These are phyloP conservation scores for Candida sanyaensis DNA, from an alignment of 1,139 yeast genomes.

Conservation along the genomic window DNA sequence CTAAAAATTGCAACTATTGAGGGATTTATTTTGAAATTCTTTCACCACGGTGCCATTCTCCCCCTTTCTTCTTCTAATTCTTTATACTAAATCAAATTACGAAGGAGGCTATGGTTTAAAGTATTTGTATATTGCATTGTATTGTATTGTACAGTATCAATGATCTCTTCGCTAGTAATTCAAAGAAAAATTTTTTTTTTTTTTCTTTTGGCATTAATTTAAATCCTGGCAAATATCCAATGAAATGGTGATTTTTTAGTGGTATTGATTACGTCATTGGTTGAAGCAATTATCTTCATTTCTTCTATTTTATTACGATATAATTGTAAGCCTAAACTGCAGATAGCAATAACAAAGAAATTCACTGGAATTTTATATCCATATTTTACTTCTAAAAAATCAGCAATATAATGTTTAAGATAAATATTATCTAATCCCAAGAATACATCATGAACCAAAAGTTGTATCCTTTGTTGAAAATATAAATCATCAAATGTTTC, in stretches of 20 bases:
- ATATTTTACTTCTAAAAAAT: slow-evolving; percentile 6
- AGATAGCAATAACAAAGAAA: slow-evolving; percentile 7
- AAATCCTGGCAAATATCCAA: background rate
- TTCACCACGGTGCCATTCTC: no score
- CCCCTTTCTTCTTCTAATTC: no score
- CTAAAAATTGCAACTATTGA: no score
- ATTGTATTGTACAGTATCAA: no score
- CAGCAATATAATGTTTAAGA: background rate
- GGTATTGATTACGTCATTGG: background rate
- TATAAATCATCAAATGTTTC: slow-evolving; percentile 7
- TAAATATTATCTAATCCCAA: slow-evolving; percentile 4
- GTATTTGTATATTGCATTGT: no score
- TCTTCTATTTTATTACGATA: background rate
- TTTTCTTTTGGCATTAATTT: no score
- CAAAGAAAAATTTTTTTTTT: background rate
- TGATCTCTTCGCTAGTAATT: no score
- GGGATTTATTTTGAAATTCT: no score
- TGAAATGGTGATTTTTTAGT: background rate
- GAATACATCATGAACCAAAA: slow-evolving; percentile 3
- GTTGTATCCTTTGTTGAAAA: slow-evolving; percentile 2
- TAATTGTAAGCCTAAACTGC: slow-evolving; percentile 9
- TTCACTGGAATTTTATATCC: slow-evolving; percentile 4
- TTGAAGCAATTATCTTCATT: background rate
- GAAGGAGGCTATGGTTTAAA: no score
- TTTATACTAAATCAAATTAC: no score